A percentile compares a stretch with the other conserved stretches of the same genome.
Evolutionary conservation across 495 filamentous ascomycete genomes (phyloP).

Genomic region (Recurvomyces mirabilis): DNA sequence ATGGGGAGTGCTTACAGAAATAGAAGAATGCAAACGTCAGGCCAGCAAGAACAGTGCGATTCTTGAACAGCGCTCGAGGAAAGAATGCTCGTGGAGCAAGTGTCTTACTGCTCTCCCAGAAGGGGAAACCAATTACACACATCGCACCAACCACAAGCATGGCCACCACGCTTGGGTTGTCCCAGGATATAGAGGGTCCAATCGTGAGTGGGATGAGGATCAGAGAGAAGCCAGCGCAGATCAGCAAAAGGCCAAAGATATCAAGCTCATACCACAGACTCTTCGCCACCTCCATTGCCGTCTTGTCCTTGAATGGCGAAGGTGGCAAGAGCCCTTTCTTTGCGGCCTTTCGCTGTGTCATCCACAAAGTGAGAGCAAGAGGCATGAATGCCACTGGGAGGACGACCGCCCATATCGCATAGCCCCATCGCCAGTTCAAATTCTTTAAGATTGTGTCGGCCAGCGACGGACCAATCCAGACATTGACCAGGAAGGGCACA

Average conservation of each 20-base stretch:
- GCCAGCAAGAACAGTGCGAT: slow-evolving; percentile 22
- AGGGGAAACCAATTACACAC: slow-evolving; percentile 22
- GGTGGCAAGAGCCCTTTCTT: slow-evolving; percentile 23
- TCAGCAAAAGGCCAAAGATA: slow-evolving; percentile 19
- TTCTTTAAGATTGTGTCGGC: slow-evolving; percentile 38
- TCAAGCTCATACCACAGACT: slow-evolving; percentile 31
- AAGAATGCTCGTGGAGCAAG: slow-evolving; percentile 25
- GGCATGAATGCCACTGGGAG: slow-evolving; percentile 47
- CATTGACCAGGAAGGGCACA: slow-evolving; percentile 50
- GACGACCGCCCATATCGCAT: slow-evolving; percentile 48
- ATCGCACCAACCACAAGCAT: slow-evolving; percentile 26
- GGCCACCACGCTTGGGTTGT: slow-evolving; percentile 39
- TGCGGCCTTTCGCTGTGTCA: slow-evolving; percentile 46
- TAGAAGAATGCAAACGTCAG: slow-evolving; percentile 41
- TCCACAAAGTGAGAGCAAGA: slow-evolving; percentile 41
- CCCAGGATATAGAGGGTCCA: slow-evolving; percentile 15
- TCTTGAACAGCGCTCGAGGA: slow-evolving; percentile 19
- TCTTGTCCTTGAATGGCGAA: slow-evolving; percentile 24
- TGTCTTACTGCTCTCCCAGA: slow-evolving; percentile 24
- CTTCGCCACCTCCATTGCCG: slow-evolving; percentile 29
- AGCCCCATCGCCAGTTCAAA: slow-evolving; percentile 47
- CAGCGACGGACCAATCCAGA: slow-evolving; percentile 52
- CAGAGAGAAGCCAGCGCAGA: slow-evolving; percentile 22
- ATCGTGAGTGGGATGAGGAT: slow-evolving; percentile 25
- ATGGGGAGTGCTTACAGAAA: slow-evolving; percentile 35